These are phyloP conservation scores for Boletus sensibilis DNA, from an alignment of 768 basidiomycete species.

Conservation along the genomic window DNA sequence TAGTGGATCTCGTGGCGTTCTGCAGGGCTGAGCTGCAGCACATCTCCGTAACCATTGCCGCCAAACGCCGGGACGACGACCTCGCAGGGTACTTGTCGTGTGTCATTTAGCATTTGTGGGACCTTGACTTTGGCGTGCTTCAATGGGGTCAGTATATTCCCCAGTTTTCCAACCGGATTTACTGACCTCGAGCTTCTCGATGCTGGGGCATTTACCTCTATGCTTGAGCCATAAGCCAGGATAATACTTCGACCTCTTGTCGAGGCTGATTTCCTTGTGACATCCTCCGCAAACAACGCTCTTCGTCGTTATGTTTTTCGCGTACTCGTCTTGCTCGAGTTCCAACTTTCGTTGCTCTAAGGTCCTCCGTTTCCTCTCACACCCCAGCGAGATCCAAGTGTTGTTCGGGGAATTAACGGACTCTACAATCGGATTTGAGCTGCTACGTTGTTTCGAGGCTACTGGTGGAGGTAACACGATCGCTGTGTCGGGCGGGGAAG, in stretches of 20 bases:
- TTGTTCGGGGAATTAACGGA: background rate
- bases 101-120: background rate
- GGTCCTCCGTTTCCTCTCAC: constrained; percentile 30
- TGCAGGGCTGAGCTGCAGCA: background rate
- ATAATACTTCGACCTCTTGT: constrained; percentile 36
- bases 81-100: constrained; percentile 1
- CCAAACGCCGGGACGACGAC: background rate
- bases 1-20: background rate
- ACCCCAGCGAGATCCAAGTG: constrained; percentile 18
- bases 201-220: constrained; percentile 26
- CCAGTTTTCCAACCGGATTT: background rate
- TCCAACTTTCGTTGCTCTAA: constrained; percentile 26
- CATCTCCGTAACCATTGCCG: background rate
- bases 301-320: constrained; percentile 21
- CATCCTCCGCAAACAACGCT: constrained; percentile 34
- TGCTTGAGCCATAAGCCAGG: constrained; percentile 38
- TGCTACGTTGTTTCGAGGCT: background rate
- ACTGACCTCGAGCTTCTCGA: constrained; percentile 30
- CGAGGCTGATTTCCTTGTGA: constrained; percentile 32
- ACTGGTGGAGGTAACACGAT: constrained; percentile 9
- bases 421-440: background rate
- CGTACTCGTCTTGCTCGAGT: constrained; percentile 32
- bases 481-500: constrained; percentile 11
- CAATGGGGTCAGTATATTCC: constrained; percentile 12
- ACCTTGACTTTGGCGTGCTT: constrained; percentile 16